Conservation (phyloP, 1,284 basidiomycete genomes). For the Malassezia caprae region DNA sequence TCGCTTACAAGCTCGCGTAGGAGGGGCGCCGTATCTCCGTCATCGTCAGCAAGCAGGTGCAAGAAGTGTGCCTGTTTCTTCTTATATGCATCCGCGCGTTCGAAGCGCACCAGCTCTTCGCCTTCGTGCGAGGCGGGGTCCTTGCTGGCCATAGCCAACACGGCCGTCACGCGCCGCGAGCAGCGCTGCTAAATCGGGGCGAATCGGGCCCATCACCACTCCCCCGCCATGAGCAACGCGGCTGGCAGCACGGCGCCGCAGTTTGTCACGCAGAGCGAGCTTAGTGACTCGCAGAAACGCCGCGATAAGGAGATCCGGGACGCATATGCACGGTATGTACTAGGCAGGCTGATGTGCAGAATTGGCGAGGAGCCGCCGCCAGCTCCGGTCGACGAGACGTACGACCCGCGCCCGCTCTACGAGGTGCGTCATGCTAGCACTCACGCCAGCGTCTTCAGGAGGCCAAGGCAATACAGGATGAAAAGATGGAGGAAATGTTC, state of each 20-base stretch:
- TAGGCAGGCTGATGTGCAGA: background rate
- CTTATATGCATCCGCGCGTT: slow-evolving; percentile 23
- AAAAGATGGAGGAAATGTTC: slow-evolving; percentile 32
- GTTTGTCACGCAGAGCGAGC: slow-evolving; percentile 61
- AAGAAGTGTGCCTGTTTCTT: slow-evolving; percentile 17
- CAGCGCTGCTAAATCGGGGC: background rate
- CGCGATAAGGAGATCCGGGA: slow-evolving; percentile 82
- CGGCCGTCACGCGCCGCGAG: background rate
- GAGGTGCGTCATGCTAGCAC: slow-evolving; percentile 50
- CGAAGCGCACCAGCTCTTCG: slow-evolving; percentile 27
- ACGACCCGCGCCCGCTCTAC: slow-evolving; percentile 77
- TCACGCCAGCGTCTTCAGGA: slow-evolving; percentile 23
- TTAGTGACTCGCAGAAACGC: slow-evolving; percentile 65
- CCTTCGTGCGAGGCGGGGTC: background rate
- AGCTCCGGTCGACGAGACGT: slow-evolving; percentile 59
- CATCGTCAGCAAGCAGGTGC: background rate
- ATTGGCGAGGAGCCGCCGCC: slow-evolving; percentile 62
- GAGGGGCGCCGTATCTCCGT: background rate
- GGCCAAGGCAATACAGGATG: slow-evolving; percentile 22
- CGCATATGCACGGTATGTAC: slow-evolving; percentile 68
- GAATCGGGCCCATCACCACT: background rate
- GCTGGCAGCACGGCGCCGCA: background rate
- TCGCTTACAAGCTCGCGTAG: background rate
- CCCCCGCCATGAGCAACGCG: background rate
- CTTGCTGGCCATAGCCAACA: background rate